Base-by-base conservation (phyloP, 116 monocot species). In the Trichopus zeylanicus region DNA sequence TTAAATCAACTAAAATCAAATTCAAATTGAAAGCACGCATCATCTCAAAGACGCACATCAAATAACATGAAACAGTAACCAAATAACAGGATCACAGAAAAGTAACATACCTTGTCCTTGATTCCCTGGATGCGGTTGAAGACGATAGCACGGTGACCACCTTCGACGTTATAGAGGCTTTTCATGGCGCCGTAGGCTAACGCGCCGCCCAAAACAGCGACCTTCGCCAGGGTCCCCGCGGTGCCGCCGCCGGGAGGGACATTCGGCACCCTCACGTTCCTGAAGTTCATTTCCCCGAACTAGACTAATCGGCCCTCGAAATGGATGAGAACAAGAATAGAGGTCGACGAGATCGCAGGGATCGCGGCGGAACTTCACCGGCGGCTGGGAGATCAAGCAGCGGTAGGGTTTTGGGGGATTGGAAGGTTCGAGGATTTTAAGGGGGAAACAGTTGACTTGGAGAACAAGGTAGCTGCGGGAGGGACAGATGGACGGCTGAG, bases 81-180 rank as follows among this genome's bases (percentile, higher is more conserved):
- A 48, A 21, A 2, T 0, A 48, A 48, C 3, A 8, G 6, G 6
- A 35, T 35, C 34, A 6, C 5, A 48, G 20, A 22, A 48, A 22
- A 2, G 39, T 16, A 0, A n/a, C 2, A n/a, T 2, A 87, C 88
- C 92, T 78, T 85, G 59, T 91, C 82, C 62, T 85, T 91, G 76
- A 98, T 71, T 19, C 88, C 88, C 8, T 70, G 30, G 72, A 85
- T 64, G 42, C 91, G 91, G 68, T 98, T 98, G 83, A 98, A 98
- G 67, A 98, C 98, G 62, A 98, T 91, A 52, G 98, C 98, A 5
- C 92, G 88, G 69, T 91, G 92, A 26, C 98, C 98, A 21, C 98
- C 98, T 7, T 98, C 98, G 47, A 98, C 88, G 63, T 98, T 88
- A 78, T 88, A 98, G 53, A 98, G 82, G 58, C 85, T 80, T 76